Percentiles rank a stretch among this genome's conserved stretches.
phyloP scores from a whole-genome alignment of 108 stramenopile genomes.

The Nannochloropsis granulata region DNA sequence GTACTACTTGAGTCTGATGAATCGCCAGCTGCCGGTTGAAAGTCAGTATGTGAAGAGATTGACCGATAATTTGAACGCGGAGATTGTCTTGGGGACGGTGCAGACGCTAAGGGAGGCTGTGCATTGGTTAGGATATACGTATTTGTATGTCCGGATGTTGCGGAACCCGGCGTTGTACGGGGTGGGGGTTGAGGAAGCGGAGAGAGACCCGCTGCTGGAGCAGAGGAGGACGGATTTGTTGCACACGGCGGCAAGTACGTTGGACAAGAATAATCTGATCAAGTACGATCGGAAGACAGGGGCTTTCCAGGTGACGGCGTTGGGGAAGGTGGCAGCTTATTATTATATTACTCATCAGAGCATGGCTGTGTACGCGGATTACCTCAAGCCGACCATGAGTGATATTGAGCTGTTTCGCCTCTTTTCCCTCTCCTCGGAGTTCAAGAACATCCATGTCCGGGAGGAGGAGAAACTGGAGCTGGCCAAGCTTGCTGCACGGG shows the following conservation, averaged over 20 bases:
- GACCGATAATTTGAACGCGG: constrained; percentile 92
- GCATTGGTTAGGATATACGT: constrained; percentile 96
- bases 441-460: constrained; percentile 82
- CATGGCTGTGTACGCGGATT: constrained; percentile 84
- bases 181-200: constrained; percentile 48
- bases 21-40: constrained; percentile 97
- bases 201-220: constrained; percentile 68
- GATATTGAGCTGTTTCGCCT: constrained; percentile 94
- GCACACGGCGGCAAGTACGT: constrained; percentile 70
- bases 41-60: constrained; percentile 82
- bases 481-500: constrained; percentile 72
- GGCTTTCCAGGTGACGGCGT: constrained; percentile 69
- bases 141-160: constrained; percentile 93
- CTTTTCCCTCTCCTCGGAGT: constrained; percentile 89
- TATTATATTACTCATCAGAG: constrained; percentile 92
- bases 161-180: constrained; percentile 81
- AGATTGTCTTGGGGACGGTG: constrained; percentile 83
- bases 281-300: constrained; percentile 83
- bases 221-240: constrained; percentile 74
- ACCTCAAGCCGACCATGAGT: constrained; percentile 87
- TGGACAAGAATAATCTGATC: constrained; percentile 79
- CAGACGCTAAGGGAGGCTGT: constrained; percentile 77
- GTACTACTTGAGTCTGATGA: constrained; percentile 94
- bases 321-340: constrained; percentile 90
- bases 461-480: constrained; percentile 97